A percentile compares a stretch with the other conserved stretches of the same genome.
Conservation (phyloP, 192 early-diverging fungal genomes). For the Backusella westeae region DNA sequence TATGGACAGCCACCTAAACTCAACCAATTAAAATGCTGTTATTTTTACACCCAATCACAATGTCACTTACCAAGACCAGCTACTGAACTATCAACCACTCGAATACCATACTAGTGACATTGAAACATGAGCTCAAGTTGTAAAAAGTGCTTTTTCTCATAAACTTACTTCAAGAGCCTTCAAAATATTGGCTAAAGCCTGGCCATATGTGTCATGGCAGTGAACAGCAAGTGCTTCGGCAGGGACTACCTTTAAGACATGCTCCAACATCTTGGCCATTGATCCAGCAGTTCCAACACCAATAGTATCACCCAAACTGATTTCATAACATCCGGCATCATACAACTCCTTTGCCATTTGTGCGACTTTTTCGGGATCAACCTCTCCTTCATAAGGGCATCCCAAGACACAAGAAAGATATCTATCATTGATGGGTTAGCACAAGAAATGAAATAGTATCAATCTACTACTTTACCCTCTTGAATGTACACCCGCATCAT, state of each 20-base stretch:
- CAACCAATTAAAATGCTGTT: background rate
- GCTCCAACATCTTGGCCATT: slow-evolving; percentile 68
- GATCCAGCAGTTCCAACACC: slow-evolving; percentile 80
- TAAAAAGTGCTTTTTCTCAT: background rate
- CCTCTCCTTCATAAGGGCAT: slow-evolving; percentile 88
- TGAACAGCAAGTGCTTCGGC: slow-evolving; percentile 82
- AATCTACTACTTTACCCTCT: slow-evolving; percentile 55
- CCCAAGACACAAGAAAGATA: slow-evolving; percentile 91
- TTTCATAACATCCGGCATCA: slow-evolving; percentile 96
- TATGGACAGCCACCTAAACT: slow-evolving; percentile 88
- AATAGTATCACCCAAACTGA: slow-evolving; percentile 95
- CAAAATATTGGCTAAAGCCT: slow-evolving; percentile 90
- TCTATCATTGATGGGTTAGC: slow-evolving; percentile 38
- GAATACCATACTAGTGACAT: slow-evolving; percentile 65
- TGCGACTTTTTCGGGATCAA: slow-evolving; percentile 70
- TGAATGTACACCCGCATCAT: slow-evolving; percentile 53
- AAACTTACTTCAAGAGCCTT: slow-evolving; percentile 62
- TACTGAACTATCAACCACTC: slow-evolving; percentile 92
- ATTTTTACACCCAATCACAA: too few species aligned
- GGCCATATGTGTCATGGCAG: slow-evolving; percentile 98
- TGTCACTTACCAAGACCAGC: slow-evolving; percentile 72
- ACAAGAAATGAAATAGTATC: too few species aligned
- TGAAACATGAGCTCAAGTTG: background rate
- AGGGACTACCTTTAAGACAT: slow-evolving; percentile 67
- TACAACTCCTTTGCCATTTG: slow-evolving; percentile 66